Evolutionary conservation across 140 eudicot genomes (phyloP), one percentile per base, ranked within the genome.

Genomic region (Bidens hawaiensis): DNA sequence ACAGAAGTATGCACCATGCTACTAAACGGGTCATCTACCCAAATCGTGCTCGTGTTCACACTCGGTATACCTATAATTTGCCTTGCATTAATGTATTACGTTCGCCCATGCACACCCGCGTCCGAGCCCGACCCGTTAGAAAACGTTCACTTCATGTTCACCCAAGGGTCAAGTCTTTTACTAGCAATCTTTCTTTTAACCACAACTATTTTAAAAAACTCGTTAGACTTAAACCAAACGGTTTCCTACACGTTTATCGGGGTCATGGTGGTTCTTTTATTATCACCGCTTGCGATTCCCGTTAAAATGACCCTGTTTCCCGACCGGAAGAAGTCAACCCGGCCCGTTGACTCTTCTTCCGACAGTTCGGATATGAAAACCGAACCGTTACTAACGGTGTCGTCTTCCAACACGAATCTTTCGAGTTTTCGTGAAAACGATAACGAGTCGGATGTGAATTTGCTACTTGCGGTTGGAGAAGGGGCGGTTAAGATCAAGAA

Each of bases 231-330:
- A 13, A 67, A 73, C n/a, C 65, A 71, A 15, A 65, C 79, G 3
- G 27, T 81, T 1, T 80, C 79, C 42, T 90, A 90, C 60, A 36
- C 60, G 0, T 75, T 86, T 48, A 70, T 90, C 54, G 87, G 69
- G 11, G 40, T 79, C 23, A 83, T 83, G 95, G 88, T 90, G 38
- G 43, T 83, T 27, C 78, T 90, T 38, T 58, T 90, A 58, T 60
- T 87, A 72, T 78, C 97, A 28, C 97, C 97, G 15, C 90, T 90
- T 12, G 90, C 85, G 25, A 87, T 90, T 43, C 97, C 97, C 7
- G 59, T 87, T 19, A 90, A 90, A 60, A 90, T 90, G 97, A 90
- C 97, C 0, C 28, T 90, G 2, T 90, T 84, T 23, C 96, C 96
- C 1, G 57, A 87, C 15, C 60, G 30, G 14, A 83, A 79, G 77